Percentiles rank a stretch among this genome's conserved stretches.
Conservation (phyloP, 495 filamentous ascomycete genomes). For the Penicillium paxilli region DNA sequence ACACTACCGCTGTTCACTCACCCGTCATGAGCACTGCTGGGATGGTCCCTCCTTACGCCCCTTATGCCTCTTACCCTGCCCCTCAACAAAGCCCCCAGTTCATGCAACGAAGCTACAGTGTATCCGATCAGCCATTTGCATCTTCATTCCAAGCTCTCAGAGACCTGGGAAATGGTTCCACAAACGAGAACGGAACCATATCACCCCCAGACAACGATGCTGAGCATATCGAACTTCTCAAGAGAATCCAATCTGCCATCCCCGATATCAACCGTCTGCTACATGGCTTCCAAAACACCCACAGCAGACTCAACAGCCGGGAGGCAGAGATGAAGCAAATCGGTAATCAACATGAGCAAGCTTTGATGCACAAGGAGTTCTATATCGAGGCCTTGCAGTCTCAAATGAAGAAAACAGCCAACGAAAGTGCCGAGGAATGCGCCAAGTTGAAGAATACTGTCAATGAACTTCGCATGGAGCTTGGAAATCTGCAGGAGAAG, state of each 20-base stretch:
- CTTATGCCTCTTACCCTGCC: constrained; percentile 35
- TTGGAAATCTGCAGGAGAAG: constrained; percentile 57
- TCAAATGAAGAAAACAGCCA: constrained; percentile 53
- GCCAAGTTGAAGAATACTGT: constrained; percentile 48
- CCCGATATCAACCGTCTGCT: constrained; percentile 51
- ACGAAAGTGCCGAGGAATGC: constrained; percentile 49
- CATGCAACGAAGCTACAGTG: constrained; percentile 33
- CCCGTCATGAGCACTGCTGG: constrained; percentile 39
- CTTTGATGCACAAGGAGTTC: constrained; percentile 51
- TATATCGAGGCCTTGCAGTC: constrained; percentile 53
- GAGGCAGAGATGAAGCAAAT: constrained; percentile 49
- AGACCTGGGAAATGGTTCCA: constrained; percentile 26
- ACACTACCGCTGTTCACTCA: constrained; percentile 34
- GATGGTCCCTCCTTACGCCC: constrained; percentile 37
- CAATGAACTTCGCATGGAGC: constrained; percentile 54
- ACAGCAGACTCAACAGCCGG: constrained; percentile 40
- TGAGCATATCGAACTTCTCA: constrained; percentile 45
- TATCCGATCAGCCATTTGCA: constrained; percentile 24
- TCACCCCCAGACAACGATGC: constrained; percentile 34
- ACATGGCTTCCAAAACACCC: constrained; percentile 46
- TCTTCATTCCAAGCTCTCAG: constrained; percentile 35
- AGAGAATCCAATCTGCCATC: constrained; percentile 49
- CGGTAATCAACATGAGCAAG: constrained; percentile 47
- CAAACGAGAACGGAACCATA: constrained; percentile 28
- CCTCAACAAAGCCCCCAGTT: constrained; percentile 24